Conservation (phyloP, 441 rosid genomes). For the Daphne laureola region DNA sequence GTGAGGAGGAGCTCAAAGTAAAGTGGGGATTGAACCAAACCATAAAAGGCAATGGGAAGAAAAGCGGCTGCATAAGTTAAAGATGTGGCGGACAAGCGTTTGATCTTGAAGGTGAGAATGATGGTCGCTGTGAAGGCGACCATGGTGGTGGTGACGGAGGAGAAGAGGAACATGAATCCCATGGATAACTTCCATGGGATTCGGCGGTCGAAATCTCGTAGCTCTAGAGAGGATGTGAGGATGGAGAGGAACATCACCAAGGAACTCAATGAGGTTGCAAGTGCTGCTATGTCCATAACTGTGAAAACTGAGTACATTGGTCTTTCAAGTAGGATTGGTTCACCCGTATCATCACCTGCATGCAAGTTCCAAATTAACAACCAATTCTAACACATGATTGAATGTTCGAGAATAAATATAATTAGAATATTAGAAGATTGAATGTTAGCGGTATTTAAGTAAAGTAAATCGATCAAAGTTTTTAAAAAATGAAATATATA, state of each 20-base stretch:
- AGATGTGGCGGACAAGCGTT: constrained; percentile 5
- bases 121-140: constrained; percentile 16
- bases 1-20: constrained; percentile 1
- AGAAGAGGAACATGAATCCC: constrained; percentile 15
- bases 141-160: constrained; percentile 16
- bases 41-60: constrained; percentile 16
- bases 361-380: too few relatives aligned
- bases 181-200: constrained; percentile 14
- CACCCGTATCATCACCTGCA: constrained; percentile 1
- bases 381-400: too few relatives aligned
- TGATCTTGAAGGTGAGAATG: constrained; percentile 9
- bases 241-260: constrained; percentile 22
- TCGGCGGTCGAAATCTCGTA: constrained; percentile 3
- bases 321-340: constrained; percentile 11
- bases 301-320: constrained; percentile 20
- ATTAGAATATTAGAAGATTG: too few relatives aligned
- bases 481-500: too few relatives aligned
- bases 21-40: constrained; percentile 11
- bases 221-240: constrained; percentile 14
- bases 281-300: constrained; percentile 17
- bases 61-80: constrained; percentile 17
- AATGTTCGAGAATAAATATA: too few relatives aligned
- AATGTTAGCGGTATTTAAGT: too few relatives aligned
- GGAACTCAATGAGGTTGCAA: constrained; percentile 19
- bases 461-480: too few relatives aligned